Evolutionary conservation across 2,329 filamentous ascomycete genomes (phyloP), one percentile per base, ranked within the genome.

Genomic region (Hypoxylon sp.): DNA sequence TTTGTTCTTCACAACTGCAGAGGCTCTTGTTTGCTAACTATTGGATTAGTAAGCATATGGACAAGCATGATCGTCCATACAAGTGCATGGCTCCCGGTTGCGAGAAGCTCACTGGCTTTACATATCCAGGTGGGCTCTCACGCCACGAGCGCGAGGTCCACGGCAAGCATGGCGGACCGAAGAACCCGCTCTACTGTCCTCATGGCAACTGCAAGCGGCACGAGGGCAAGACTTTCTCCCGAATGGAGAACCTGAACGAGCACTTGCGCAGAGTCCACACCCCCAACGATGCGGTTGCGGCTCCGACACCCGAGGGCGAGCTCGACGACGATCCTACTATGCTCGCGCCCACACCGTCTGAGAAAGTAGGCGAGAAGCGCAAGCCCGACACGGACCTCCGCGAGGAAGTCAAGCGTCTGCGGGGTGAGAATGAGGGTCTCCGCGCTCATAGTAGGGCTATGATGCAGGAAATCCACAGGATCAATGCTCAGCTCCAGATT

Each of bases 141-240:
- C 88, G 95, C 49, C 95, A 98, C 80, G 92, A 97, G 80, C 91
- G 95, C 69, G 95, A 98, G 80, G 95, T 98, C 0, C 95, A 98
- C 80, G 90, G 90, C 79, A 93, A 95, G 81, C 91, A 97, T 74
- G 93, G 93, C 60, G 94, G 93, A 1, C 93, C 94, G 9, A 94
- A 94, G 78, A 94, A 97, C 69, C 90, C 91, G 2, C 86, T 97
- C 60, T 92, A 93, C 82, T 98, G 95, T 75, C 94, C 94, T 0
- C 92, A 95, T 75, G 80, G 84, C 38, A 93, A 93, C 77, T 98
- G 95, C 86, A 97, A 97, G 79, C 91, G 95, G 38, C 93, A 94
- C 75, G 90, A 89, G 0, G 94, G 93, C 68, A 93, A 93, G 75
- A 94, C 94, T 21, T 98, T 98, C 79, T 97, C 94, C 7, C 89